Percentiles rank a stretch among this genome's conserved stretches.
Evolutionary conservation across 108 stramenopile genomes (phyloP).

Genomic region (Cylindrotheca closterium): DNA sequence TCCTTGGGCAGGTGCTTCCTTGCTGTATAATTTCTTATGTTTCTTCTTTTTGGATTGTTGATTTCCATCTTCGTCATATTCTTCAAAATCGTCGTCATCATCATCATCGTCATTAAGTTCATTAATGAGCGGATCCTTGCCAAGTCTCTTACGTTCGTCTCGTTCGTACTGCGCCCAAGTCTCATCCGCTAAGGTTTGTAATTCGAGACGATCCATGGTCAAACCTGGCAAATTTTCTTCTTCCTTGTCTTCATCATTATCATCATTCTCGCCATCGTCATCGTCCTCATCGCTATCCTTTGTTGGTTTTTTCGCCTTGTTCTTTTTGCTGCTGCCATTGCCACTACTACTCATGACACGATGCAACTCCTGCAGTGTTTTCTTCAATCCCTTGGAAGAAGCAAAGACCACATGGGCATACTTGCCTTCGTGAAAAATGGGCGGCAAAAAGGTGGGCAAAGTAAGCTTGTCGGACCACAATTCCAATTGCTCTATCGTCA

Average conservation of each 20-base stretch:
- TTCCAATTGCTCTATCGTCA: conserved; percentile 4
- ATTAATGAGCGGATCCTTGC: neutral
- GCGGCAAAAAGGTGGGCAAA: conserved; percentile 30
- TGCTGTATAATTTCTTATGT: neutral
- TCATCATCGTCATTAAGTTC: conserved; percentile 24
- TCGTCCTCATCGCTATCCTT: too few relatives aligned
- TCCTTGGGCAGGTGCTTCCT: too few relatives aligned
- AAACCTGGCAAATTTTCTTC: too few relatives aligned
- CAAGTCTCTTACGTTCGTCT: conserved; percentile 2
- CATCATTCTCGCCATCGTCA: neutral
- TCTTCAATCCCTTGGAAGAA: conserved; percentile 65
- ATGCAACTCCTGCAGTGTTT: conserved; percentile 42
- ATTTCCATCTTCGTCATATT: conserved; percentile 15
- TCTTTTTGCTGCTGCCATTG: conserved; percentile 6
- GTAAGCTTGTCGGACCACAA: conserved; percentile 21
- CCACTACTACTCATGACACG: conserved; percentile 29
- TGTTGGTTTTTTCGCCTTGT: conserved; percentile 11
- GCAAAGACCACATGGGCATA: conserved; percentile 85
- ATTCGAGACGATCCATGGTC: conserved; percentile 39
- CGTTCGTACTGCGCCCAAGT: conserved; percentile 21
- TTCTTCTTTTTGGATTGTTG: conserved; percentile 1
- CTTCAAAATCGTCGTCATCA: conserved; percentile 26
- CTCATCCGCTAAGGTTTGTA: conserved; percentile 52
- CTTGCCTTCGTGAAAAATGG: conserved; percentile 31
- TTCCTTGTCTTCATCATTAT: neutral